Evolutionary conservation across 768 basidiomycete species (phyloP).

Genomic region (Mycena epipterygia): DNA sequence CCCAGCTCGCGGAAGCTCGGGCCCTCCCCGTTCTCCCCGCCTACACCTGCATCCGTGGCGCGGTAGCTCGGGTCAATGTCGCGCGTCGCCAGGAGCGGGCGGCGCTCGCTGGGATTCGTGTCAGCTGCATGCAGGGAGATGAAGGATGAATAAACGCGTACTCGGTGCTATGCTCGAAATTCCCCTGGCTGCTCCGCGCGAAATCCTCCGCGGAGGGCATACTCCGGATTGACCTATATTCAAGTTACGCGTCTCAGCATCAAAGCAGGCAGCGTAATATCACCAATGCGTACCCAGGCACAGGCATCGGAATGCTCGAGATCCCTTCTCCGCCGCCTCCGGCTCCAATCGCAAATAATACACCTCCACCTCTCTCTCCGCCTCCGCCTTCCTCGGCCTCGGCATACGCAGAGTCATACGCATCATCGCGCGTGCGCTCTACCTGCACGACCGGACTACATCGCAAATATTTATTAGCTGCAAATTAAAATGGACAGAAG

Average conservation of each 20-base stretch:
- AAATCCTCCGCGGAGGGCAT: slow-evolving; percentile 23
- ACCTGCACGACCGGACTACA: slow-evolving; percentile 12
- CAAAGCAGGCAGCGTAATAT: background rate
- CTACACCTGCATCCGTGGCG: slow-evolving; percentile 1
- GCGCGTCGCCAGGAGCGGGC: slow-evolving; percentile 26
- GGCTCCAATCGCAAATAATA: no score
- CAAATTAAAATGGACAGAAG: background rate
- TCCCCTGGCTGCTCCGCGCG: background rate
- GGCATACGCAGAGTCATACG: no score
- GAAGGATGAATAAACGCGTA: background rate
- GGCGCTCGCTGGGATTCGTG: slow-evolving; percentile 23
- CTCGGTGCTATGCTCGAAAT: slow-evolving; percentile 22
- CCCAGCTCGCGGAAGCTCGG: slow-evolving; percentile 65
- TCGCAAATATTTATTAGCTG: background rate
- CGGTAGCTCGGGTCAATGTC: slow-evolving; percentile 15
- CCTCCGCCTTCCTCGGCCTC: background rate
- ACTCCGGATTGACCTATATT: slow-evolving; percentile 25
- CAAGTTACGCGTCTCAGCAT: background rate
- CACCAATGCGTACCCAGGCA: slow-evolving; percentile 17
- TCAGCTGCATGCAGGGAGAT: background rate
- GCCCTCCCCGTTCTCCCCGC: background rate
- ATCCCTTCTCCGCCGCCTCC: slow-evolving; percentile 23
- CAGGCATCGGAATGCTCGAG: slow-evolving; percentile 48
- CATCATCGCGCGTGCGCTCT: background rate
- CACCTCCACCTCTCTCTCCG: background rate